Base-by-base conservation (phyloP, 1,284 basidiomycete genomes). In the Coriolopsis trogii region DNA sequence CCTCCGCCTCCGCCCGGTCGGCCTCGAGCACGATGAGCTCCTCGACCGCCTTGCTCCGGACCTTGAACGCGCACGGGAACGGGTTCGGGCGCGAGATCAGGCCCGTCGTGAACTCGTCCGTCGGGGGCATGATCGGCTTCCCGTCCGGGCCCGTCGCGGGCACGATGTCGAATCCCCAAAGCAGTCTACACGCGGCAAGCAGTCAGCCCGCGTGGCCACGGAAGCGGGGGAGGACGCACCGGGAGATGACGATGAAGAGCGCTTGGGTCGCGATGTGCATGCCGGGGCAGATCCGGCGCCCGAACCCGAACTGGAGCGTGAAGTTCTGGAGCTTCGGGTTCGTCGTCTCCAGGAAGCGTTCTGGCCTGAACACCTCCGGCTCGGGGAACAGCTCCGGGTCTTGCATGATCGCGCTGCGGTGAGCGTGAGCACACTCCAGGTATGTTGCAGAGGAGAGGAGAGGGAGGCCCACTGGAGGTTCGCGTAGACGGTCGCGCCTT, bases 331-430 rank as follows among this genome's bases (percentile, higher is more conserved):
- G 30, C 30, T 42, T 42, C 13, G 56, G 44, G 24, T 54, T 8
- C 16, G 28, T 25, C 23, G 38, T 37, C 4, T 41, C 20, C 6
- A 71, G 45, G 60, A 75, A 78, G 5, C 76, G 71, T 49, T 77
- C 75, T 0, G 77, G 76, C 2, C 39, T 55, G 61, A 79, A 80
- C 9, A 39, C 53, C 5, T 73, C 66, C 5, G 76, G 72, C 2
- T 71, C 59, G 37, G 63, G 54, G 54, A 67, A 67, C 46, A 65
- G 56, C 7, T 51, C 60, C 23, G 73, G 71, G 55, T 78, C 73
- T 25, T 70, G 70, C 68, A 74, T 70, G 21, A 78, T 77, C 1
- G 70, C 72, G 56, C 76, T 79, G 42, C 13, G 13, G 12, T 25
- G 29, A 38, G 42, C 26, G 30, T 34, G 12, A 23, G 36, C 31